Base-by-base conservation (phyloP, 805 yeast genomes). In the Lachancea fermentati region DNA sequence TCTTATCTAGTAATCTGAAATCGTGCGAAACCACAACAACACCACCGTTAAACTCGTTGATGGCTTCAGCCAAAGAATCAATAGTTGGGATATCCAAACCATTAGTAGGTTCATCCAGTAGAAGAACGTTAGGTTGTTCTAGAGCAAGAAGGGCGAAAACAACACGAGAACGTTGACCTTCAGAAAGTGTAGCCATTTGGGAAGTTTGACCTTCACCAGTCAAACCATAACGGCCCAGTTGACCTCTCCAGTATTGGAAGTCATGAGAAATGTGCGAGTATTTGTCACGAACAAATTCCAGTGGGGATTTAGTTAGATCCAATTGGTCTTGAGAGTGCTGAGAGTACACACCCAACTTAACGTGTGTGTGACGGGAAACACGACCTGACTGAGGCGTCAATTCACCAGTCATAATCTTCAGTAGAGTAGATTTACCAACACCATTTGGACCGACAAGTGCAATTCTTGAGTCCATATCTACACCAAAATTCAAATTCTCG, bases 141-240 rank as follows among this genome's bases (percentile, higher is more conserved):
- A 93, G 75, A 37, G 98, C 98, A 60, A 93, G 77, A 52, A 93
- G 73, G 8, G 97, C 97, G 62, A 93, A 93, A 42, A 93, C 98
- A 53, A 93, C 98, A 71, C 98, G 83, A 50, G 97, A 91, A 73
- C 97, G 85, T 76, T 93, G 98, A 67, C 98, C 98, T 75, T 93
- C 98, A 14, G 97, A 89, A 51, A 93, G 70, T 13, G 98, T 93
- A 54, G 95, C 97, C 97, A 93, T 93, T 65, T 87, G 89, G 32
- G 96, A 85, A 42, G 97, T 93, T 75, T 93, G 98, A 49, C 91
- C 94, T 71, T 93, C 97, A 71, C 98, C 98, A 48, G 97, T 91
- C 60, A 93, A 78, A 69, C 98, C 98, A 61, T 84, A 93, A 69
- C 97, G 85, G 61, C 98, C 98, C 57, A 93, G 76, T 72, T 91